phyloP scores from a whole-genome alignment of 495 filamentous ascomycete species.

The Tuber brumale region DNA sequence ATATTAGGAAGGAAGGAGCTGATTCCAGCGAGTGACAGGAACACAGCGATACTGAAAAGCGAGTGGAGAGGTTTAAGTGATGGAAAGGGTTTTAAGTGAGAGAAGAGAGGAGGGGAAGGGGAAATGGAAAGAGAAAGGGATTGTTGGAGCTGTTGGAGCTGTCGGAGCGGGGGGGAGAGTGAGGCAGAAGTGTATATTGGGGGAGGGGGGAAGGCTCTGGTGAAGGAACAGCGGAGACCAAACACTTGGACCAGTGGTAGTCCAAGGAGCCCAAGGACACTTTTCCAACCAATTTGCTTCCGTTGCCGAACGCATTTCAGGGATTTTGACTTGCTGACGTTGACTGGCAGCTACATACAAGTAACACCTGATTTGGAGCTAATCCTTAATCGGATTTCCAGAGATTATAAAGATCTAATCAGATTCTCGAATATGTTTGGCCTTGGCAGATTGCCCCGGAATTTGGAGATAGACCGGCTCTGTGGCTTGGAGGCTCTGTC shows the following conservation, averaged over 20 bases:
- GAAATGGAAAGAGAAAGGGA: not conserved
- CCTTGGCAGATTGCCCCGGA: not conserved
- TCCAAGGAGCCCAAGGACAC: slow-evolving; percentile 5
- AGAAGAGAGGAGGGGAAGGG: not conserved
- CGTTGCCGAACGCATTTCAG: not conserved
- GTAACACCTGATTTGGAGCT: not conserved
- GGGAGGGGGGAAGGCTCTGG: not conserved
- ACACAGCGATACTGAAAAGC: not conserved
- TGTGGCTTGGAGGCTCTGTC: slow-evolving; percentile 4
- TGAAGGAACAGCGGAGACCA: not conserved
- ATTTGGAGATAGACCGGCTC: not conserved
- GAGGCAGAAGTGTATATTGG: not conserved
- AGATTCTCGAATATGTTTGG: not conserved
- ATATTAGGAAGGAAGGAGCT: not conserved
- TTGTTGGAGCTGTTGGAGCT: not conserved
- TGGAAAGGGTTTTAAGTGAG: not conserved
- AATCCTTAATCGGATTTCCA: not conserved
- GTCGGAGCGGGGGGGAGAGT: not conserved
- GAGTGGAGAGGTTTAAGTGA: slow-evolving; percentile 5
- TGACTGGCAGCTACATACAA: not conserved
- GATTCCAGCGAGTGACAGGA: slow-evolving; percentile 1
- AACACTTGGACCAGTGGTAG: slow-evolving; percentile 3
- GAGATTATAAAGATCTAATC: not conserved
- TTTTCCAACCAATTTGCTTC: slow-evolving; percentile 4
- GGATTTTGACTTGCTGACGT: not conserved